Percentiles rank a stretch among this genome's conserved stretches.
phyloP scores from a whole-genome alignment of 2,329 filamentous ascomycete genomes.

The Penicillium sp. region DNA sequence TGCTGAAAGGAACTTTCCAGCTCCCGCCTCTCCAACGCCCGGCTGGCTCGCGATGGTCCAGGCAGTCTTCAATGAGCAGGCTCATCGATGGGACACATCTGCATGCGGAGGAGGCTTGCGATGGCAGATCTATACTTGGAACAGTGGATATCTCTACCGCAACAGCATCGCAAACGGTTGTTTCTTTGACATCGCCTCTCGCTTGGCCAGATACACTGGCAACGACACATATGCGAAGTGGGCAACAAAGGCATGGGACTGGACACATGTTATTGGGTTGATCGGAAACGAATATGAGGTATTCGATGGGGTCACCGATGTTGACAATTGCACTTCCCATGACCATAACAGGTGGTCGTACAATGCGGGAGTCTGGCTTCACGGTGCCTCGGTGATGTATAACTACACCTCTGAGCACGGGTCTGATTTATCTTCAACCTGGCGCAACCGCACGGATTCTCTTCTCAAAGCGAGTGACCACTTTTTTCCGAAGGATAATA shows the following conservation, averaged over 20 bases:
- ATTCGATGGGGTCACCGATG: constrained; percentile 53
- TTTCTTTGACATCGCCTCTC: constrained; percentile 53
- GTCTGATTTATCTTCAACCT: constrained; percentile 12
- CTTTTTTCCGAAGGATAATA: constrained; percentile 60
- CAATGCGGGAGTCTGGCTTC: constrained; percentile 52
- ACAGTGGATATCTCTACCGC: constrained; percentile 54
- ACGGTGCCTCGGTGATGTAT: constrained; percentile 54
- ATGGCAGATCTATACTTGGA: constrained; percentile 73
- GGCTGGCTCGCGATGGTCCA: constrained; percentile 74
- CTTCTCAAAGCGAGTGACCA: constrained; percentile 56
- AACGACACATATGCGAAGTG: constrained; percentile 42
- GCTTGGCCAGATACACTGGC: constrained; percentile 42
- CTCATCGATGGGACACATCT: constrained; percentile 65
- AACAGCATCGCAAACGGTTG: constrained; percentile 56
- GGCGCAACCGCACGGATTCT: constrained; percentile 53
- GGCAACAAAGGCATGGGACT: constrained; percentile 38
- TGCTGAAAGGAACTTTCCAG: constrained; percentile 28
- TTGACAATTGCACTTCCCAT: constrained; percentile 49
- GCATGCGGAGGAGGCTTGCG: constrained; percentile 72
- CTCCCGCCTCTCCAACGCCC: constrained; percentile 48
- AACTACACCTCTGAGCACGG: constrained; percentile 34
- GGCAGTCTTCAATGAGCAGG: constrained; percentile 76
- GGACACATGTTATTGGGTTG: constrained; percentile 45
- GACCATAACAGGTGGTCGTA: constrained; percentile 54
- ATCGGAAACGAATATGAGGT: constrained; percentile 49